Evolutionary conservation across 306 rosid species (phyloP), one percentile per base, ranked within the genome.

Genomic region (Fragaria vesca): DNA sequence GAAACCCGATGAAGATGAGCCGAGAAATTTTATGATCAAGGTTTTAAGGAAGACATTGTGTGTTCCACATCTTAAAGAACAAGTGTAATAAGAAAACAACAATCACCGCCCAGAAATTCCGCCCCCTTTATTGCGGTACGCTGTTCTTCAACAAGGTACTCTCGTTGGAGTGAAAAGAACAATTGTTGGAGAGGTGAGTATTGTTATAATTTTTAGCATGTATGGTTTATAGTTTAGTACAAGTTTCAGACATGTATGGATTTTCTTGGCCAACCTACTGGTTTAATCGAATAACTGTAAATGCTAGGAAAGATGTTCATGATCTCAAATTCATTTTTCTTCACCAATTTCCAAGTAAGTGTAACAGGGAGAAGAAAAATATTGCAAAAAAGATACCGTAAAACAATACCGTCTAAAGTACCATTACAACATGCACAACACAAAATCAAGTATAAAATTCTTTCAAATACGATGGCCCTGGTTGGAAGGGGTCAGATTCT

Each of bases 401-500:
- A 47, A 16, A 75, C 5, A 34, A 20, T 48, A 76, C 10, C 48
- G 8, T 51, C 71, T 17, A 69, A 63, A 48, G 71, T 65, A 74
- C 58, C 57, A 81, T 45, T 71, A 43, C 70, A 76, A 46, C 51
- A 71, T 69, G 40, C 8, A 13, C 16, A 63, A 30, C 4, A 32
- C 21, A 32, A 51, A 52, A 55, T 32, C 11, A 87, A 17, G 92
- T 83, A 61, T 71, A 83, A 70, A 86, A 89, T 54, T 94, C 90
- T 77, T 81, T 89, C 83, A 87, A 61, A 76, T 76, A 92, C 73
- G 85, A 73, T 55, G 96, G 97, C 13, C 96, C 96, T 0, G 97
- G 98, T 82, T 88, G 89, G 82, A 72, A 92, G 52, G 91, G 93
- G 77, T 92, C 97, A 10, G 94, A 50, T 85, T 89, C 93, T 4